Evolutionary conservation across 306 rosid genomes (phyloP), one percentile per base, ranked within the genome.

Genomic region (Vigna nakashimae): DNA sequence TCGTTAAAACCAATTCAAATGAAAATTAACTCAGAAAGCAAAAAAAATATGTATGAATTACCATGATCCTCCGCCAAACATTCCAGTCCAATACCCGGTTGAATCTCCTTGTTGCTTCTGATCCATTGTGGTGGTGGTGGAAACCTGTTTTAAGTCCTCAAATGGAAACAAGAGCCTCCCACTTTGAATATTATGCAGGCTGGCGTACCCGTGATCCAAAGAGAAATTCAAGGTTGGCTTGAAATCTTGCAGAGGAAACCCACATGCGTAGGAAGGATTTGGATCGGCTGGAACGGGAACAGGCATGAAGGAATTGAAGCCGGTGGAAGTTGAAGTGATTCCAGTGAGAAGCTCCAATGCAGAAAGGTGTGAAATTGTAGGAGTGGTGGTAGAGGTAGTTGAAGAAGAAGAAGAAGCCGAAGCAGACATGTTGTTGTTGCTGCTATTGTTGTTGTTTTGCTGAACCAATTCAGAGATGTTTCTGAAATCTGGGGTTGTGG

Each of bases 41-140:
- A 65, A 48, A 26, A 17, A 43, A 48, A 70, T 48, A 43, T 64
- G 50, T 36, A 28, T 82, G 81, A 86, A 83, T 88, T 87, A 92
- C 93, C 93, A 92, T 80, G 91, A 83, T 78, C 91, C 93, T 71
- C 97, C 96, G n/a, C 92, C 92, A 58, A 92, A 77, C 92, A 90
- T 90, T 50, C 93, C 92, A 80, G 81, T 89, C 97, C 97, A 92
- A 82, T 77, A 89, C 65, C 96, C 97, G 50, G 65, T 62, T 62
- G 91, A 84, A 73, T 86, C 62, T 2, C 78, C 91, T 12, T 85
- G 91, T 72, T 87, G 91, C 60, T 84, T 81, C 18, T 78, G 77
- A 65, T 81, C 82, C 58, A 79, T 74, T 70, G 76, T 7, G 18
- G 53, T 83, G 22, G 62, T 56, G 17, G 56, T 58, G 80, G 88